A percentile compares a stretch with the other conserved stretches of the same genome.
Conservation (phyloP, 23 red algal genomes). For the Cyanidioschyzon merolae region DNA sequence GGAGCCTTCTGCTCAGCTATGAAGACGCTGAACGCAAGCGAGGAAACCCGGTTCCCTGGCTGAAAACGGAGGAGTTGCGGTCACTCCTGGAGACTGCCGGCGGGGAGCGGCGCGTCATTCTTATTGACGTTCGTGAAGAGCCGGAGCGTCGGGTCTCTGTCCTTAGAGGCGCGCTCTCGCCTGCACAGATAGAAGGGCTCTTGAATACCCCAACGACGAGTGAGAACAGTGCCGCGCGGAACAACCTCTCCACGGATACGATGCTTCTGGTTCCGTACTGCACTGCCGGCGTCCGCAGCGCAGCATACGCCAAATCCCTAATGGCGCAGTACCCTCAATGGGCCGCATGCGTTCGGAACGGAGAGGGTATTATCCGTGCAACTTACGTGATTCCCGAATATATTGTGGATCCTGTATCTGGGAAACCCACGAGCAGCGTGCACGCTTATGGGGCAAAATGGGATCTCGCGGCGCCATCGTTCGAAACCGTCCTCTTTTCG, state of each 20-base stretch:
- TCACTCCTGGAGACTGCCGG: background rate
- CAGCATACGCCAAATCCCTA: background rate
- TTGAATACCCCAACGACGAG: too few species aligned
- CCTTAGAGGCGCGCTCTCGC: background rate
- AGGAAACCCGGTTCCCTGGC: background rate
- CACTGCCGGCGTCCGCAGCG: slow-evolving; percentile 10
- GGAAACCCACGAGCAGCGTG: background rate
- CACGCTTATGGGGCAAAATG: background rate
- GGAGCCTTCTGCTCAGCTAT: background rate
- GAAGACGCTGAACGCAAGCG: background rate
- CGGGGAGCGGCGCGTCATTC: background rate
- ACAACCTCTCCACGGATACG: background rate
- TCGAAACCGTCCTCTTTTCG: slow-evolving; percentile 3
- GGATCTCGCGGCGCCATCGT: background rate
- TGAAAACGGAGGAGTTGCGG: background rate
- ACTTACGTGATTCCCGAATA: background rate
- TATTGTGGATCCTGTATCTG: background rate
- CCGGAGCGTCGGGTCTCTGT: slow-evolving; percentile 1
- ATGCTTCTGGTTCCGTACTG: slow-evolving; percentile 15
- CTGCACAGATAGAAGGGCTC: background rate
- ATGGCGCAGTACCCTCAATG: background rate
- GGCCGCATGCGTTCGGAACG: background rate
- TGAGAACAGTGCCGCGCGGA: background rate
- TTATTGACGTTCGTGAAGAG: slow-evolving; percentile 2
- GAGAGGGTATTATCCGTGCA: slow-evolving; percentile 5